Conservation (phyloP, 106 monocot genomes). For the Dendrobium nobile region DNA sequence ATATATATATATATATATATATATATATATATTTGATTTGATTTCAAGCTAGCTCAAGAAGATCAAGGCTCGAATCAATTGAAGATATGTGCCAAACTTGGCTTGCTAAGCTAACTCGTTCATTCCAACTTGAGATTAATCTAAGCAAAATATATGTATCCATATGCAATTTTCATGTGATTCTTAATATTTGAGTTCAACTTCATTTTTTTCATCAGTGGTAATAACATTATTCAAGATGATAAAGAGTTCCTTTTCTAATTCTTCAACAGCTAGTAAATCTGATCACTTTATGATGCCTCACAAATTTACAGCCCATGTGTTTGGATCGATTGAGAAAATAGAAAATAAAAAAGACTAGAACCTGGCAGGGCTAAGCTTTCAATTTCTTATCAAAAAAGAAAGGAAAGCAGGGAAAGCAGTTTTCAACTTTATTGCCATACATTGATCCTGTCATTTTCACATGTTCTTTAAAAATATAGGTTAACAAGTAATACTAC, state of each 20-base stretch:
- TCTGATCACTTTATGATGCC: neutral
- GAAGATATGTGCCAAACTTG: too few relatives aligned
- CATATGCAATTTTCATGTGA: neutral
- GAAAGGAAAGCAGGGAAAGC: neutral
- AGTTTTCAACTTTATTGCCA: neutral
- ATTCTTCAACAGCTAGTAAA: neutral
- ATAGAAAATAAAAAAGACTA: neutral
- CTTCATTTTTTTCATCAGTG: neutral
- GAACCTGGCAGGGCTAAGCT: neutral
- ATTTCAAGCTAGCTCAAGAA: neutral
- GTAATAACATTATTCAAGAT: neutral
- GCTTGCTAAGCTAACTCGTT: too few relatives aligned
- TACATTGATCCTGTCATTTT: neutral
- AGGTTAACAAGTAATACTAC: neutral
- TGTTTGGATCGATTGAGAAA: neutral
- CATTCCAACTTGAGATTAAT: neutral
- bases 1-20: too few relatives aligned
- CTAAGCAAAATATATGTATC: neutral
- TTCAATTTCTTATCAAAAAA: neutral
- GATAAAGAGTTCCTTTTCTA: neutral
- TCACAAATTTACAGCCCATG: neutral
- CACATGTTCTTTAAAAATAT: neutral
- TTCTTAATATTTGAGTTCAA: neutral
- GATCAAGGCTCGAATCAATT: neutral
- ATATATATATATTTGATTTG: too few relatives aligned